A percentile compares a stretch with the other conserved stretches of the same genome.
These are phyloP conservation scores for Tylopilus intermedius DNA, from an alignment of 768 basidiomycete species.

Conservation along the genomic window DNA sequence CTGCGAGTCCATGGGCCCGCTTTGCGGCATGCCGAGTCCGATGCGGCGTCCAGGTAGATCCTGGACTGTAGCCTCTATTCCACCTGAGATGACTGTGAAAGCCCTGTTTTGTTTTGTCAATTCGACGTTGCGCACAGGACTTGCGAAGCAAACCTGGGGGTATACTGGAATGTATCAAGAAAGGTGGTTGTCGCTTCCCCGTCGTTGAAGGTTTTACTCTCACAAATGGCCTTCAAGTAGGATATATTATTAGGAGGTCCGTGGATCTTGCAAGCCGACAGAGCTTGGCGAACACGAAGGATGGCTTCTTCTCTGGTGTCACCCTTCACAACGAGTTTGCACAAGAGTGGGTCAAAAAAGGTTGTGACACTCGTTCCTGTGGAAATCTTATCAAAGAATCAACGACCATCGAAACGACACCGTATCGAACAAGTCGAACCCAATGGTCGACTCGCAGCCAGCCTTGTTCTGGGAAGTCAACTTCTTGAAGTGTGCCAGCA, in stretches of 20 bases:
- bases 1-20: slow-evolving; percentile 60
- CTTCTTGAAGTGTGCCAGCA: slow-evolving; percentile 59
- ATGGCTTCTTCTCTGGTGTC: slow-evolving; percentile 43
- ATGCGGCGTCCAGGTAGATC: slow-evolving; percentile 51
- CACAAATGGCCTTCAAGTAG: slow-evolving; percentile 45
- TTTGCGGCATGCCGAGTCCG: slow-evolving; percentile 55
- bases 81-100: slow-evolving; percentile 50
- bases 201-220: slow-evolving; percentile 33
- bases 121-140: background rate
- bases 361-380: slow-evolving; percentile 49
- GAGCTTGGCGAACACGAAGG: slow-evolving; percentile 34
- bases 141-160: slow-evolving; percentile 32
- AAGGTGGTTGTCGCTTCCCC: slow-evolving; percentile 49
- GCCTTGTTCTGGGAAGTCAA: slow-evolving; percentile 36
- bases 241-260: slow-evolving; percentile 60
- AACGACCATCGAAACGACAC: background rate
- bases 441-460: slow-evolving; percentile 63
- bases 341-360: slow-evolving; percentile 54
- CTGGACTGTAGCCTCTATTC: slow-evolving; percentile 55
- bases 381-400: slow-evolving; percentile 33
- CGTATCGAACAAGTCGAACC: slow-evolving; percentile 32
- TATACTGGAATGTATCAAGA: slow-evolving; percentile 40
- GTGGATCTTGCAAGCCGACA: slow-evolving; percentile 39
- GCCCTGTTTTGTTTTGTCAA: slow-evolving; percentile 29
- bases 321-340: slow-evolving; percentile 55